phyloP scores from a whole-genome alignment of 2,329 filamentous ascomycete species.

The Hymenotorrendiella dingleyae region DNA sequence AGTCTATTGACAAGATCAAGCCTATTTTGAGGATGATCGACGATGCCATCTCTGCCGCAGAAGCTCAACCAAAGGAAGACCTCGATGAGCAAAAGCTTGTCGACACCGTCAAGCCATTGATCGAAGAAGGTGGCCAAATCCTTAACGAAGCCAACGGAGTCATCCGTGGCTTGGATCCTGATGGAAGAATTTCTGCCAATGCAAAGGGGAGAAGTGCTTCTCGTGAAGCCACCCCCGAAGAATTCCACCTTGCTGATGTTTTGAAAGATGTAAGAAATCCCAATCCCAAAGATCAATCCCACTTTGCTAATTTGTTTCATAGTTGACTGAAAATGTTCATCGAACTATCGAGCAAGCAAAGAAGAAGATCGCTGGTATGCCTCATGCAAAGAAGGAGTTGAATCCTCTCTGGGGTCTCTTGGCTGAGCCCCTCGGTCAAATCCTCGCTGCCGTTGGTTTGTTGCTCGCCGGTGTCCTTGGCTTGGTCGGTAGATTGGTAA shows the following conservation, averaged over 20 bases:
- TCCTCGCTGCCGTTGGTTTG: constrained; percentile 81
- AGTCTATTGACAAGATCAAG: constrained; percentile 76
- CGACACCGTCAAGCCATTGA: constrained; percentile 76
- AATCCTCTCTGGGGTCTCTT: constrained; percentile 84
- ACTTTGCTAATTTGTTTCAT: not conserved
- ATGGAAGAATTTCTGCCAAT: constrained; percentile 76
- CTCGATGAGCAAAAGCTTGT: constrained; percentile 87
- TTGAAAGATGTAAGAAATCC: constrained; percentile 61
- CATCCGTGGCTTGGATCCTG: constrained; percentile 82
- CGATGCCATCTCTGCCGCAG: constrained; percentile 73
- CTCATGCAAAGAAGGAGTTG: constrained; percentile 88
- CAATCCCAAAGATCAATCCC: not conserved
- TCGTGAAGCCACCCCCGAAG: constrained; percentile 73
- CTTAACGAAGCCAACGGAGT: constrained; percentile 81
- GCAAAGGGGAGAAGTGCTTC: constrained; percentile 76
- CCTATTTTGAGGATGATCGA: constrained; percentile 84
- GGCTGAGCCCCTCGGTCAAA: constrained; percentile 80
- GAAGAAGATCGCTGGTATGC: constrained; percentile 85
- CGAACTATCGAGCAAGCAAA: constrained; percentile 82
- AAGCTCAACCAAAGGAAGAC: constrained; percentile 77
- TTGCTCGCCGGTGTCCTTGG: constrained; percentile 77
- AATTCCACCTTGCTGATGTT: constrained; percentile 76
- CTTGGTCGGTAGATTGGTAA: constrained; percentile 65
- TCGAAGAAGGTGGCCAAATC: constrained; percentile 79
- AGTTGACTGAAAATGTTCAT: constrained; percentile 72